Conservation (phyloP, 495 filamentous ascomycete species). For the Daldinia vernicosa region DNA sequence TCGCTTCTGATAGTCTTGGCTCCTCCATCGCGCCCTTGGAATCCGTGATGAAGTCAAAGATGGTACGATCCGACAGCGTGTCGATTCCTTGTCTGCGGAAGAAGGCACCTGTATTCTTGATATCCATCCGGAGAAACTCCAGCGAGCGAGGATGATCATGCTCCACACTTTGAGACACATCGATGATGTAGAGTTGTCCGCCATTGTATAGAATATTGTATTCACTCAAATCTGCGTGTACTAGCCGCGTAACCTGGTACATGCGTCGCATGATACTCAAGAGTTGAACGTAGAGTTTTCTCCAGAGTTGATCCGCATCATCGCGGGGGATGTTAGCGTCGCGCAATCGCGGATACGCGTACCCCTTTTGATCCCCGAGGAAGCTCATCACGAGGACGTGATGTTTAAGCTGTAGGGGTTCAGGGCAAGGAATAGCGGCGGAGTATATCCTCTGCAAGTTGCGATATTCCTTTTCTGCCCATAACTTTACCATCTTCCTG, state of each 20-base stretch:
- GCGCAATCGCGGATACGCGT: slow-evolving; percentile 80
- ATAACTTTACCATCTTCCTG: slow-evolving; percentile 94
- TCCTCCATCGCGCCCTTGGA: slow-evolving; percentile 61
- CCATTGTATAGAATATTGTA: slow-evolving; percentile 96
- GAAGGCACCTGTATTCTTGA: slow-evolving; percentile 94
- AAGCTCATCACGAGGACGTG: slow-evolving; percentile 96
- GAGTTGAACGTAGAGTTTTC: slow-evolving; percentile 79
- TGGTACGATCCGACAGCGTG: slow-evolving; percentile 72
- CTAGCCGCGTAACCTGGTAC: slow-evolving; percentile 88
- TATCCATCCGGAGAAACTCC: slow-evolving; percentile 95
- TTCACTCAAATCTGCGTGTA: slow-evolving; percentile 96
- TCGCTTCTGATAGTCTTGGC: slow-evolving; percentile 52
- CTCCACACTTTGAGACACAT: slow-evolving; percentile 96
- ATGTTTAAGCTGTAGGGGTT: slow-evolving; percentile 84
- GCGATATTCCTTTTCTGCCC: slow-evolving; percentile 98
- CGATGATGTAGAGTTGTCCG: slow-evolving; percentile 86
- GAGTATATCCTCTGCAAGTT: slow-evolving; percentile 84
- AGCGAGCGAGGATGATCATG: slow-evolving; percentile 91
- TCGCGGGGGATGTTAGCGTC: slow-evolving; percentile 57
- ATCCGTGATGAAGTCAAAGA: slow-evolving; percentile 82
- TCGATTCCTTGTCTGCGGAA: slow-evolving; percentile 86
- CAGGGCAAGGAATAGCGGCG: slow-evolving; percentile 88
- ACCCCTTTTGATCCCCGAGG: slow-evolving; percentile 84
- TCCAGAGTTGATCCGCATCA: slow-evolving; percentile 79
- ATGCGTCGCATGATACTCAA: slow-evolving; percentile 89